Percentiles rank a stretch among this genome's conserved stretches.
These are phyloP conservation scores for Cystobasidium sp. DNA, from an alignment of 1,284 basidiomycete genomes.

Conservation along the genomic window DNA sequence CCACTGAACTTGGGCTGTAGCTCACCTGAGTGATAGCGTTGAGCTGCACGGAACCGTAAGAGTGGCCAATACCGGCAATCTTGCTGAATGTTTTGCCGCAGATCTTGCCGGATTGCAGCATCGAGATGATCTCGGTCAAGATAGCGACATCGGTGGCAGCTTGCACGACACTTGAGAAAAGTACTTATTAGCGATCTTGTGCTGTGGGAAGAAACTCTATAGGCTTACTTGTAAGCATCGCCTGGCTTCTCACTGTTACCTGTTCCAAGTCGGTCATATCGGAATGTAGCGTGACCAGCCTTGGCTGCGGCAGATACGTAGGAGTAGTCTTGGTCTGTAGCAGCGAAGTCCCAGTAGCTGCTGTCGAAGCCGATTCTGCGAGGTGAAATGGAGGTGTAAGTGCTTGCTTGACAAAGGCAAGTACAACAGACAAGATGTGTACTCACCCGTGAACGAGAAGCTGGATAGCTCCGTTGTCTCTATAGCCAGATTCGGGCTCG, in stretches of 20 bases:
- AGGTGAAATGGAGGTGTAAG: background rate
- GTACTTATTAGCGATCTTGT: conserved; percentile 55
- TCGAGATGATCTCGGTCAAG: conserved; percentile 53
- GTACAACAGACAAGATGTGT: background rate
- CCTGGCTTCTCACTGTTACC: conserved; percentile 27
- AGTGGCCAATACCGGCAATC: conserved; percentile 56
- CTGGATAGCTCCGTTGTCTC: conserved; percentile 47
- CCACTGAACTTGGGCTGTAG: conserved; percentile 48
- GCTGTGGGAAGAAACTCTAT: background rate
- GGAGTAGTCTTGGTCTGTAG: conserved; percentile 52
- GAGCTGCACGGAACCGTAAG: conserved; percentile 51
- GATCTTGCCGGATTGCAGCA: conserved; percentile 48
- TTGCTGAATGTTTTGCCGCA: conserved; percentile 48
- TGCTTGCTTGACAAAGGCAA: background rate
- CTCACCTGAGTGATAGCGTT: conserved; percentile 49
- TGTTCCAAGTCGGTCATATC: conserved; percentile 57
- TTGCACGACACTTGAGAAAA: conserved; percentile 50
- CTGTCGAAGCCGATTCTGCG: conserved; percentile 31
- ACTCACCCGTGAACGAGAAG: conserved; percentile 54
- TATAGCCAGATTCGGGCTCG: conserved; percentile 51
- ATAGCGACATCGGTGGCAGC: conserved; percentile 57
- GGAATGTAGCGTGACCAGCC: conserved; percentile 55
- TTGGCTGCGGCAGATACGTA: conserved; percentile 53
- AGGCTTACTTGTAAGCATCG: conserved; percentile 46
- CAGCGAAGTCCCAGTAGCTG: conserved; percentile 51